Evolutionary conservation across 805 yeast genomes (phyloP).

Genomic region (Cyberlindnera galapagoensis): DNA sequence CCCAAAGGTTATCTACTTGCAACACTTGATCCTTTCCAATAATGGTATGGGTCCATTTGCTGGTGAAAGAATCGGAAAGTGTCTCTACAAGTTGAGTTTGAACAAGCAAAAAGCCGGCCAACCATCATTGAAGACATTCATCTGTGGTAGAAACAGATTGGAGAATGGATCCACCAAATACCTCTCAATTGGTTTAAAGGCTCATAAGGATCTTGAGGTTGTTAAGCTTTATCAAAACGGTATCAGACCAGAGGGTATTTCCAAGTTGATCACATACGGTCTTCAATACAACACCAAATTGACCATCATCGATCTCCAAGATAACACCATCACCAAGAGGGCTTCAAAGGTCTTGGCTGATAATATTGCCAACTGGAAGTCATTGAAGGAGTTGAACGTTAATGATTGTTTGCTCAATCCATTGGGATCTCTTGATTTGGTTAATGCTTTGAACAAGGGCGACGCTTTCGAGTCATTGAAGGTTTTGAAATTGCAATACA

Average conservation of each 20-base stretch:
- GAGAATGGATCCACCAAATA: conserved; percentile 91
- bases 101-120: conserved; percentile 47
- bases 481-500: conserved; percentile 72
- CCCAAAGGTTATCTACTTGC: conserved; percentile 66
- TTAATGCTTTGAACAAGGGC: conserved; percentile 40
- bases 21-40: conserved; percentile 84
- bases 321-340: conserved; percentile 78
- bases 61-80: conserved; percentile 88
- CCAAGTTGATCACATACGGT: conserved; percentile 67
- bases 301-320: conserved; percentile 79
- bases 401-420: conserved; percentile 85
- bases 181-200: conserved; percentile 77
- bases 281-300: conserved; percentile 54
- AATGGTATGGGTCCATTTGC: conserved; percentile 99
- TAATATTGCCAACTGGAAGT: conserved; percentile 55
- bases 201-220: conserved; percentile 65
- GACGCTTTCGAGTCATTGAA: conserved; percentile 39
- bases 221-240: conserved; percentile 92
- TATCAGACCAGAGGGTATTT: conserved; percentile 89
- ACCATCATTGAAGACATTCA: conserved; percentile 67
- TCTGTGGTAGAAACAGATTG: conserved; percentile 95
- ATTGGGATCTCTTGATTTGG: conserved; percentile 58
- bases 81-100: conserved; percentile 63
- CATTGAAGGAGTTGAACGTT: conserved; percentile 70
- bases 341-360: conserved; percentile 64